Evolutionary conservation across 176 grass and related monocot species (phyloP), one percentile per base, ranked within the genome.

Genomic region (Oryza nivara): DNA sequence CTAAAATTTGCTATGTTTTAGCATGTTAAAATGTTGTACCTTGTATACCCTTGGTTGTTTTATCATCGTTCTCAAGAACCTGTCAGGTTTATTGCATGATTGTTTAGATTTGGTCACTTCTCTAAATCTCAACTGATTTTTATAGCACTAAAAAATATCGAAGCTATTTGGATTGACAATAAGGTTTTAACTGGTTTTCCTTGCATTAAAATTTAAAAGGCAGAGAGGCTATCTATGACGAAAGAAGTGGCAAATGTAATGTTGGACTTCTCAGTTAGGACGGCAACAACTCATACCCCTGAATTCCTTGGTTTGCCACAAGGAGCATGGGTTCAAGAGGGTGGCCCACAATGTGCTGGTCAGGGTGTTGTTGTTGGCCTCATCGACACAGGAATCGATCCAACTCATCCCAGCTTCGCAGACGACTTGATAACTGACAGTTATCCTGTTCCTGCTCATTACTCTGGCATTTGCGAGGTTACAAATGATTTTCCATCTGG

Each of bases 321-420:
- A 89, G 96, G 96, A 36, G 93, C 96, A 46, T 99, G 96, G 96
- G 78, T 86, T 77, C 89, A 90, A 85, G 91, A 96, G 44, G 96
- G 96, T 61, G 96, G 96, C 28, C 93, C 96, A 0, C 87, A 95
- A 82, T 89, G 83, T 45, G 93, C 96, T 44, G 96, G 96, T 64
- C 80, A 92, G 77, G 96, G 96, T 68, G 85, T 99, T 61, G 93
- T 99, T 60, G 79, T 99, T 81, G 96, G 91, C 14, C 88, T 99
- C 23, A 92, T 99, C 32, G 96, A 99, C 80, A 99, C 96, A 41
- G 96, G 96, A 85, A 94, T 99, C 36, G 96, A 99, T 87, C 93
- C 96, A 45, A 88, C 66, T 66, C 96, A 96, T 79, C 96, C 91
- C 12, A 96, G 93, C 83, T 99, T 99, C 48, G 84, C 89, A 30